Conservation (phyloP, 345 rosid species). For the Orychophragmus violaceus region DNA sequence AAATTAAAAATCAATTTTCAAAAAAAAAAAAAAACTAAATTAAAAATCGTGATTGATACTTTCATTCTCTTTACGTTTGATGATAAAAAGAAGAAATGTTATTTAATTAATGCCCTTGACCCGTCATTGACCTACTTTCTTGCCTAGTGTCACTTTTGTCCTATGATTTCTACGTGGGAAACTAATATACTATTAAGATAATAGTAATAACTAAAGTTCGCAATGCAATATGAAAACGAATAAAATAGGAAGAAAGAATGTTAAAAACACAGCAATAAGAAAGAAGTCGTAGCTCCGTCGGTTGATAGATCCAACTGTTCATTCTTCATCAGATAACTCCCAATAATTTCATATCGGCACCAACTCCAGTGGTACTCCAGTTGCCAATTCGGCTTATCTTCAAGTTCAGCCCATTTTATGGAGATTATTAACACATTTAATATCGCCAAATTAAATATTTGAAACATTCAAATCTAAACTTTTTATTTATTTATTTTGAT, state of each 20-base stretch:
- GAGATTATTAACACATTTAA: not conserved
- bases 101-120: not conserved
- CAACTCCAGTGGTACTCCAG: constrained; percentile 19
- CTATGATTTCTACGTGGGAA: not conserved
- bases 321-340: constrained; percentile 4
- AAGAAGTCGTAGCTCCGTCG: not conserved
- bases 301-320: constrained; percentile 13
- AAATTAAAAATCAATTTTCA: not conserved
- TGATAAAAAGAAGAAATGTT: not conserved
- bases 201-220: too few relatives aligned
- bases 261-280: not conserved
- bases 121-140: constrained; percentile 3
- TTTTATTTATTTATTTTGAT: too few relatives aligned
- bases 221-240: not conserved
- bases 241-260: not conserved
- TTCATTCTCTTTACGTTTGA: not conserved
- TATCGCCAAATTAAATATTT: not conserved
- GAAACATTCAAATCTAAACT: too few relatives aligned
- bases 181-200: not conserved
- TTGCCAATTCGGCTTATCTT: constrained; percentile 12
- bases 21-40: too few relatives aligned
- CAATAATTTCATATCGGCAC: constrained; percentile 10
- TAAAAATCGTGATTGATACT: not conserved
- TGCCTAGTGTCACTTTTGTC: not conserved
- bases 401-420: not conserved